Percentiles rank a stretch among this genome's conserved stretches.
phyloP scores from a whole-genome alignment of 345 rosid species.

The Raphanus sativus region DNA sequence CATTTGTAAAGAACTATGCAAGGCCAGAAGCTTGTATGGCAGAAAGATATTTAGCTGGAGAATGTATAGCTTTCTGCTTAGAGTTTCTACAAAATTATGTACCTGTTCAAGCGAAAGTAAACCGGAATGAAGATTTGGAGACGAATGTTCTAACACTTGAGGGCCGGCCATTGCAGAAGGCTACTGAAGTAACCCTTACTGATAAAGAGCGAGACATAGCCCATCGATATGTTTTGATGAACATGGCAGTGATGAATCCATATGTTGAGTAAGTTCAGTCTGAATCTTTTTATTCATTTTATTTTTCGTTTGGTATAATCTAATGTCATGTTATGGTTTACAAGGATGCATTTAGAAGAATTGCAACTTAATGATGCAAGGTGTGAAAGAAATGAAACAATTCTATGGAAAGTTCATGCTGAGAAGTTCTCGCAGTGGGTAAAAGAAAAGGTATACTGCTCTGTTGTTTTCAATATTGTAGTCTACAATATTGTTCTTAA shows the following conservation, averaged over 20 bases:
- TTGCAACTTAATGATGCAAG: neutral
- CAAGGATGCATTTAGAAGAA: neutral
- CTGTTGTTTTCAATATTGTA: neutral
- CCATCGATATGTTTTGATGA: neutral
- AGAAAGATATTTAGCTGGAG: neutral
- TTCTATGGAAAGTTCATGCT: neutral
- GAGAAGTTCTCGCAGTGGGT: neutral
- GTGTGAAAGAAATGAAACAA: neutral
- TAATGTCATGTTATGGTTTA: neutral
- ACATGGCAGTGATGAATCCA: neutral
- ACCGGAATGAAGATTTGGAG: neutral
- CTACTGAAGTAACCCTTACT: neutral
- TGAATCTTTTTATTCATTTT: no score
- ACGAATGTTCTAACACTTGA: neutral
- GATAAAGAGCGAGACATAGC: neutral
- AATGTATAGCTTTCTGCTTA: neutral
- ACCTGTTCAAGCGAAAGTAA: neutral
- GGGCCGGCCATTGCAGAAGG: neutral
- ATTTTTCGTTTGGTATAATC: neutral
- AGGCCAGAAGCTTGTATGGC: neutral
- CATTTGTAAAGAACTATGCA: neutral
- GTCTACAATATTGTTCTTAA: no score
- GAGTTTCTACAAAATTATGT: neutral
- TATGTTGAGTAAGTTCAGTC: neutral
- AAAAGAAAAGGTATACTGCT: neutral